Evolutionary conservation across 306 rosid genomes (phyloP), one percentile per base, ranked within the genome.

Genomic region (Vigna mungo): DNA sequence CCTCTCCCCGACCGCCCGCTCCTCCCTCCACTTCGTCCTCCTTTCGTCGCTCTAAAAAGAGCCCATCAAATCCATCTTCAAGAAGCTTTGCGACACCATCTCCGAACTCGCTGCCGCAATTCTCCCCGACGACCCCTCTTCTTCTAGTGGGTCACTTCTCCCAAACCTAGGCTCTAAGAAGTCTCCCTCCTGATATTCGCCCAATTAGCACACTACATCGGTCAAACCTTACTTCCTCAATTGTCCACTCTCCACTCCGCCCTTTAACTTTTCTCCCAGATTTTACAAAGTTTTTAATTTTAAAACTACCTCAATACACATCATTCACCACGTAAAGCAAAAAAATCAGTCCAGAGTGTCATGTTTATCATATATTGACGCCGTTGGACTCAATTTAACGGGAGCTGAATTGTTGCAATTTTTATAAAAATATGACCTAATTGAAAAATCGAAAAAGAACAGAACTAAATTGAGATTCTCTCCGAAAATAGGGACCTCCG

Each of bases 61-160:
- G 16, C 78, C 79, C 0, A 0, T 81, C 7, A 85, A 86, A 67
- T 88, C 92, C 1, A 88, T 88, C 59, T 60, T 86, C 4, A 90
- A 88, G 18, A 90, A 90, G 25, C 88, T 90, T 0, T 88, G 90
- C 47, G 92, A 90, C 54, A 82, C 92, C 9, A 78, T 90, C 15
- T 80, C 95, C 0, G 95, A 88, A 15, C 95, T 88, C 6, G 92
- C 95, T 41, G 84, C 95, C 0, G 76, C 66, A 0, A 43, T 83
- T 5, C 75, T 90, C 3, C 86, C 88, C 0, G 1, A 21, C 1
- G 23, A 21, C 95, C 95, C 0, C 87, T 90, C 37, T 82, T 88
- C 63, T 86, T 90, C 58, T 92, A 90, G 70, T 88, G 90, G 81
- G 95, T 90, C 21, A 83, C 87, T 2, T 88, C 95, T 1, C 67